Base-by-base conservation (phyloP, 2,329 filamentous ascomycete genomes). In the Clarireedia monteithiana region DNA sequence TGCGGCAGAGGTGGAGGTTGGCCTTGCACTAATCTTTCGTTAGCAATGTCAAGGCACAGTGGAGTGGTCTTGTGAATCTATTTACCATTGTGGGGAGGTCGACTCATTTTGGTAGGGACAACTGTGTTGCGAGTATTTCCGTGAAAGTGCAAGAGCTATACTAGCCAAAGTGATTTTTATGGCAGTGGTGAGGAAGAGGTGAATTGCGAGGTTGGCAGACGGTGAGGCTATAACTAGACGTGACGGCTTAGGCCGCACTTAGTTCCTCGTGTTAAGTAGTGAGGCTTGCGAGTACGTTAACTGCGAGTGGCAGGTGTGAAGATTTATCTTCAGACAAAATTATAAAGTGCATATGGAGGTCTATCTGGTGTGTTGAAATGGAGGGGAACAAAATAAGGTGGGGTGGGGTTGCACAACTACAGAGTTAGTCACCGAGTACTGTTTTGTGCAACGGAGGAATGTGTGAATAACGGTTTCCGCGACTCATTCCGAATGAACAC, bases 341-440 rank as follows among this genome's bases (percentile, higher is more conserved):
- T 27, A 24, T 5, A 26, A 47, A 47, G 9, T 46, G 17, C 17
- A 14, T 24, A 14, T 20, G 24, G 23, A 23, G 2, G 27, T 27
- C 15, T 6, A 34, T 4, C 30, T 42, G 10, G 34, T 9, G 34
- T 23, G 30, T 15, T 15, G 34, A 15, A 38, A 50, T 36, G 38
- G 47, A 50, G 39, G 47, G 53, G 38, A 44, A 44, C 15, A 50
- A 27, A 36, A 38, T 40, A 20, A 23, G 47, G n/a, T 38, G 15
- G 34, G 38, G 26, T 55, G 14, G 27, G 49, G 53, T 55, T 27
- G 27, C 20, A 55, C 42, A 38, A 45, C 17, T 17, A 26, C 40
- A 17, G 20, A 36, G 34, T 3, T 47, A 30, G 38, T 50, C 47
- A 50, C 38, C 47, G 53, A 55, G 47, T 55, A 50, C 20, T 47